Conservation (phyloP, 2,329 filamentous ascomycete genomes). For the Septoria petroselini region DNA sequence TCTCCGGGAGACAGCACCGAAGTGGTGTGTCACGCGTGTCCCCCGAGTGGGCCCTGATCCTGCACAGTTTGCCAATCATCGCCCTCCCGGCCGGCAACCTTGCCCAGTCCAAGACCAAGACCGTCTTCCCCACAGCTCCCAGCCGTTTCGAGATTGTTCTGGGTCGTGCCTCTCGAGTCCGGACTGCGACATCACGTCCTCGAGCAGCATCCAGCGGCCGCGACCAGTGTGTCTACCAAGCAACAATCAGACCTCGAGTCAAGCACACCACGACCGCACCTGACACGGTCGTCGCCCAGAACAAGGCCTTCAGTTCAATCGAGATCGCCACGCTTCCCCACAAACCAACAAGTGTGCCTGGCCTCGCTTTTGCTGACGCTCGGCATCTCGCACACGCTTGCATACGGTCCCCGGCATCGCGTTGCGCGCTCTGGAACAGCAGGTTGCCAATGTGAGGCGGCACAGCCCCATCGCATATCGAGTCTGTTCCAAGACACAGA, state of each 20-base stretch:
- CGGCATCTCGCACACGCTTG: slow-evolving; percentile 10
- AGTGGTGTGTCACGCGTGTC: slow-evolving; percentile 20
- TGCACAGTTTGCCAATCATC: slow-evolving; percentile 26
- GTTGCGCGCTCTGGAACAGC: slow-evolving; percentile 9
- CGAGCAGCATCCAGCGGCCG: background rate
- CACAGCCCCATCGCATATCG: slow-evolving; percentile 5
- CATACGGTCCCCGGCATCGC: slow-evolving; percentile 13
- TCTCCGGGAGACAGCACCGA: slow-evolving; percentile 7
- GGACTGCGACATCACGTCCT: slow-evolving; percentile 15
- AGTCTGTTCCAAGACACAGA: slow-evolving; percentile 21
- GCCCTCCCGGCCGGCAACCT: slow-evolving; percentile 19
- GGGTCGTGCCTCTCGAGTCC: slow-evolving; percentile 19
- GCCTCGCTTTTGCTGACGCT: slow-evolving; percentile 4
- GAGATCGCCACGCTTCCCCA: slow-evolving; percentile 19
- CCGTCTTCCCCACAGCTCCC: slow-evolving; percentile 25
- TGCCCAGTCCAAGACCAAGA: slow-evolving; percentile 17
- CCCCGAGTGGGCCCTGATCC: slow-evolving; percentile 16
- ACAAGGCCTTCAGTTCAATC: slow-evolving; percentile 4
- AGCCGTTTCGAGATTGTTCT: slow-evolving; percentile 19
- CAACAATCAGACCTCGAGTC: background rate
- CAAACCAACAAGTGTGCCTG: slow-evolving; percentile 9
- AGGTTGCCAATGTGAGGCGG: slow-evolving; percentile 25
- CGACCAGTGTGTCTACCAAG: slow-evolving; percentile 4
- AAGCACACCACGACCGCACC: background rate
- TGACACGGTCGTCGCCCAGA: background rate